Percentiles rank a stretch among this genome's conserved stretches.
These are phyloP conservation scores for Tubosaeta sp. DNA, from an alignment of 768 basidiomycete genomes.

Conservation along the genomic window DNA sequence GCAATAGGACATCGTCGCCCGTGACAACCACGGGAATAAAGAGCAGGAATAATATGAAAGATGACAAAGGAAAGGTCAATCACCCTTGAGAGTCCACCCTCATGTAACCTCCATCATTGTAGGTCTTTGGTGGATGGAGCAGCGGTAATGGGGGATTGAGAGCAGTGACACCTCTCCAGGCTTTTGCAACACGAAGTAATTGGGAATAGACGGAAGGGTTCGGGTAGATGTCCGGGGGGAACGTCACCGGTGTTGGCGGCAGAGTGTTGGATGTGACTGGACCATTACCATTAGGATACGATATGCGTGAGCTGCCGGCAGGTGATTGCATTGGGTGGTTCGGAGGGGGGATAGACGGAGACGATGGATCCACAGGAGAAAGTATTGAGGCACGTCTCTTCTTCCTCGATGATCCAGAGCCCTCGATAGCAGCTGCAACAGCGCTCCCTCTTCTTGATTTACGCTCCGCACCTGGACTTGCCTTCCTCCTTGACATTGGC, in stretches of 20 bases:
- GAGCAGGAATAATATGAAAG: neutral
- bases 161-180: constrained; percentile 69
- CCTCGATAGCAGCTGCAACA: constrained; percentile 34
- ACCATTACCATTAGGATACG: constrained; percentile 8
- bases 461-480: constrained; percentile 38
- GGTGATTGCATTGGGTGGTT: constrained; percentile 12
- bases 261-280: constrained; percentile 7
- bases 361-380: constrained; percentile 20
- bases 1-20: constrained; percentile 10
- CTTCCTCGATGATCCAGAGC: constrained; percentile 31
- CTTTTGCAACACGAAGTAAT: constrained; percentile 54
- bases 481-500: constrained; percentile 30
- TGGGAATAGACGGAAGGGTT: constrained; percentile 40
- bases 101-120: constrained; percentile 16
- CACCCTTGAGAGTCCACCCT: constrained; percentile 28
- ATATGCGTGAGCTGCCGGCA: constrained; percentile 16
- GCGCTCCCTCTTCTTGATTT: constrained; percentile 34
- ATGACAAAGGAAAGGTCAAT: constrained; percentile 6
- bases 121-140: constrained; percentile 19
- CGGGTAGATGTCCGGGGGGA: constrained; percentile 26
- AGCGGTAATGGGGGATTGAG: constrained; percentile 31
- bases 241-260: constrained; percentile 35
- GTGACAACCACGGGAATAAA: constrained; percentile 6
- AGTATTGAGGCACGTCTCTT: constrained; percentile 38
- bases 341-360: constrained; percentile 11